Evolutionary conservation across 2,329 filamentous ascomycete genomes (phyloP).

Genomic region (Exophiala mesophila): DNA sequence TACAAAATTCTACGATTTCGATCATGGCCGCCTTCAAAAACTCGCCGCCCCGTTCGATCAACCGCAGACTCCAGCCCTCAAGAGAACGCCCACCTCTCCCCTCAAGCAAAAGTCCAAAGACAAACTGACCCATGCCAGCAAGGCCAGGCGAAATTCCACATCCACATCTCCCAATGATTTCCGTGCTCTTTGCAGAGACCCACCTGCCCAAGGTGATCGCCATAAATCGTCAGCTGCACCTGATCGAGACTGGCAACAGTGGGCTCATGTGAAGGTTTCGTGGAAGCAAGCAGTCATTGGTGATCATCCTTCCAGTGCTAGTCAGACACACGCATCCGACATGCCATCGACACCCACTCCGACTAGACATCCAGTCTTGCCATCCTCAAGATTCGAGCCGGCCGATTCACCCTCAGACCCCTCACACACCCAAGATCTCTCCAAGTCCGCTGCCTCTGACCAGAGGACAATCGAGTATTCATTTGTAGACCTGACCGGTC

Average conservation of each 20-base stretch:
- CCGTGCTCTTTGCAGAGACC: constrained; percentile 64
- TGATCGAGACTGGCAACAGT: constrained; percentile 61
- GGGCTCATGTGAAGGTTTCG: constrained; percentile 72
- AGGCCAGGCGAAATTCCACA: constrained; percentile 27
- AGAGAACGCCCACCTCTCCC: constrained; percentile 48
- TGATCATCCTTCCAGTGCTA: constrained; percentile 22
- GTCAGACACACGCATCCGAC: constrained; percentile 36
- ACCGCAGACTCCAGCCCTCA: constrained; percentile 50
- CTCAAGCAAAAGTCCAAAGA: constrained; percentile 70
- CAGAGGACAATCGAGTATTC: constrained; percentile 17
- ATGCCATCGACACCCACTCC: constrained; percentile 70
- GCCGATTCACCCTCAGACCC: constrained; percentile 50
- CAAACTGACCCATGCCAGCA: constrained; percentile 48
- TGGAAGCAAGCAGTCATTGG: constrained; percentile 59
- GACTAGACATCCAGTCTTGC: constrained; percentile 57
- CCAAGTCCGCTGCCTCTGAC: neutral
- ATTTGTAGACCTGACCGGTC: constrained; percentile 15
- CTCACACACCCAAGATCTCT: constrained; percentile 24
- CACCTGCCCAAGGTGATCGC: constrained; percentile 30
- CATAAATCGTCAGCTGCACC: constrained; percentile 30
- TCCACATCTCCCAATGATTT: constrained; percentile 79
- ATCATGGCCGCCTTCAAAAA: constrained; percentile 73
- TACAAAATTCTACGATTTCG: constrained; percentile 73
- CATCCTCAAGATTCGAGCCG: constrained; percentile 42
- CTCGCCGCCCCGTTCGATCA: constrained; percentile 78